A percentile compares a stretch with the other conserved stretches of the same genome.
Evolutionary conservation across 495 filamentous ascomycete genomes (phyloP).

Genomic region (Astrothelium subdiscretum): DNA sequence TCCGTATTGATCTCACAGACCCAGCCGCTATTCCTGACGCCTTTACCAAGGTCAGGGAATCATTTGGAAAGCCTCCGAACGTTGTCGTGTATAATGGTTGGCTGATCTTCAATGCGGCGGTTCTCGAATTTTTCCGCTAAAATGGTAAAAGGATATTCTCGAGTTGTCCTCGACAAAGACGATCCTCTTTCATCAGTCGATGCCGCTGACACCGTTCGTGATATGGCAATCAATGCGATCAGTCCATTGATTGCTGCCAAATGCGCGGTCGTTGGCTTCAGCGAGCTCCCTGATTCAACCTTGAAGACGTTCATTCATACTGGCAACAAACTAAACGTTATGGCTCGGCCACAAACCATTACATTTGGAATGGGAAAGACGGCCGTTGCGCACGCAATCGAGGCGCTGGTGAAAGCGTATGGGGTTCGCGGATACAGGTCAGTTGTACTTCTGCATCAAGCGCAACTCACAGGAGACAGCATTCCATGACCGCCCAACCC

Average conservation of each 20-base stretch:
- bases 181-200: conserved; percentile 25
- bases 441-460: conserved; percentile 8
- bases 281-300: conserved; percentile 25
- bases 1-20: conserved; percentile 32
- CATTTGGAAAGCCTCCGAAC: conserved; percentile 22
- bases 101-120: background rate
- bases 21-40: conserved; percentile 25
- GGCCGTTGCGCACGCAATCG: conserved; percentile 29
- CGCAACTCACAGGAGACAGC: background rate
- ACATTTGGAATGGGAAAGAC: conserved; percentile 31
- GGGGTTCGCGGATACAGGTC: conserved; percentile 27
- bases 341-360: conserved; percentile 22
- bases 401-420: conserved; percentile 25
- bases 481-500: background rate
- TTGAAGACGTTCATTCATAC: conserved; percentile 39
- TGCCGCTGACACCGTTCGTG: conserved; percentile 17
- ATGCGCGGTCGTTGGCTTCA: conserved; percentile 31
- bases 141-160: background rate
- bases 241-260: conserved; percentile 34
- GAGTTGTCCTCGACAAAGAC: background rate
- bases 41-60: conserved; percentile 29
- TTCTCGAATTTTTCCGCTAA: background rate
- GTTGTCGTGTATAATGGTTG: conserved; percentile 28
- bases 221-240: conserved; percentile 31
- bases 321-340: conserved; percentile 29